These are phyloP conservation scores for Sugiyamaella pinicola DNA, from an alignment of 1,139 yeast genomes.

Conservation along the genomic window DNA sequence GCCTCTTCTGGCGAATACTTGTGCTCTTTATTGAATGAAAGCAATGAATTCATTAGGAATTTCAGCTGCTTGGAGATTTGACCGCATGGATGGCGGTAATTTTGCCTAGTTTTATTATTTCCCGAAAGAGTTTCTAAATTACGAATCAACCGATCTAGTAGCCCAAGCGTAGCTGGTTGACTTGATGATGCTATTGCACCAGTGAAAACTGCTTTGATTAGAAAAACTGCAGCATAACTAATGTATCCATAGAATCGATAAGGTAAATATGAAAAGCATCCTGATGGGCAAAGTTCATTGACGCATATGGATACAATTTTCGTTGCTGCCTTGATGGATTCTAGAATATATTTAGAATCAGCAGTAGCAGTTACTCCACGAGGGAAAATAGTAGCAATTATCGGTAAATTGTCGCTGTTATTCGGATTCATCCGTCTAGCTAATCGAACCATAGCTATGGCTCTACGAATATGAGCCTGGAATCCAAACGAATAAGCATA, in stretches of 20 bases:
- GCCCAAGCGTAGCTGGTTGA: slow-evolving; percentile 12
- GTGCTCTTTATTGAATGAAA: slow-evolving; percentile 14
- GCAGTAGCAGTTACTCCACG: slow-evolving; percentile 31
- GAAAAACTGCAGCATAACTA: slow-evolving; percentile 33
- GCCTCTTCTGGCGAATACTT: slow-evolving; percentile 5
- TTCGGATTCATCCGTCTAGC: slow-evolving; percentile 20
- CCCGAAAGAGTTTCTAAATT: slow-evolving; percentile 9
- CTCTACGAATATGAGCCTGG: slow-evolving; percentile 32
- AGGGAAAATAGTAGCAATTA: slow-evolving; percentile 27
- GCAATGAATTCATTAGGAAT: slow-evolving; percentile 14
- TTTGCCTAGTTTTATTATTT: background rate
- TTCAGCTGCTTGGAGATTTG: slow-evolving; percentile 18
- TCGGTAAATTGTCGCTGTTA: slow-evolving; percentile 12
- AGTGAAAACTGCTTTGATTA: slow-evolving; percentile 32
- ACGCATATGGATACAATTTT: slow-evolving; percentile 29
- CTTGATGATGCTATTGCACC: slow-evolving; percentile 26
- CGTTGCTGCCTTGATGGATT: slow-evolving; percentile 30
- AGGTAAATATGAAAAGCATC: slow-evolving; percentile 32
- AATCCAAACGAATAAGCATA: slow-evolving; percentile 35
- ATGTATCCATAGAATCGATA: slow-evolving; percentile 32
- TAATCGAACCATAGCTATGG: slow-evolving; percentile 20
- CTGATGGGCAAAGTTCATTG: slow-evolving; percentile 28
- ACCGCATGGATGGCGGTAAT: slow-evolving; percentile 17
- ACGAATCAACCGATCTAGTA: slow-evolving; percentile 16
- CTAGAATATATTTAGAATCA: slow-evolving; percentile 33